A percentile compares a stretch with the other conserved stretches of the same genome.
Conservation (phyloP, 306 rosid genomes). For the Vigna reflexopilosa region DNA sequence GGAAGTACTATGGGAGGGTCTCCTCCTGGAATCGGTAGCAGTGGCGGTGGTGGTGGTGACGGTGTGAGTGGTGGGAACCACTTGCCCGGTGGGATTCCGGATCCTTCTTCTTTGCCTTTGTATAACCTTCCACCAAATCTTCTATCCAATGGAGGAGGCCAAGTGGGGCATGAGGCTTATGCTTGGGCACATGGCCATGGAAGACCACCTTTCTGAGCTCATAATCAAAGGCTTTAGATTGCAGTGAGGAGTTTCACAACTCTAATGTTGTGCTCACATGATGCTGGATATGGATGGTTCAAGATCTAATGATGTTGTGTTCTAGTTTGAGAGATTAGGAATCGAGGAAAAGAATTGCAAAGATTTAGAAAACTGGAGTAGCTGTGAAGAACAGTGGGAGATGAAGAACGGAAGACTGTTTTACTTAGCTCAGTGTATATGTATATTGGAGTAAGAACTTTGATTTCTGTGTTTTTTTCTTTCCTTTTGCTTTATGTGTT, state of each 20-base stretch:
- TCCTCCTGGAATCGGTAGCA: constrained; percentile 58
- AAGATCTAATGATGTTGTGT: constrained; percentile 20
- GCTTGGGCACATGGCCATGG: constrained; percentile 81
- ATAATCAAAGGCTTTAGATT: background rate
- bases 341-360: constrained; percentile 11
- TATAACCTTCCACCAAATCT: constrained; percentile 72
- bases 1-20: constrained; percentile 50
- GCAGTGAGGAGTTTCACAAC: background rate
- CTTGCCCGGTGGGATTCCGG: constrained; percentile 65
- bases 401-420: constrained; percentile 32
- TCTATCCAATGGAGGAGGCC: constrained; percentile 77
- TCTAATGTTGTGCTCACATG: background rate
- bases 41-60: constrained; percentile 4
- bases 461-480: constrained; percentile 25
- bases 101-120: constrained; percentile 66
- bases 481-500: constrained; percentile 42
- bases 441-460: constrained; percentile 53
- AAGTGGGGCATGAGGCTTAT: constrained; percentile 72
- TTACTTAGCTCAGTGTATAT: constrained; percentile 48
- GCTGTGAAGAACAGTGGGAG: constrained; percentile 16
- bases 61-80: constrained; percentile 38
- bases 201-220: constrained; percentile 60
- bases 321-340: constrained; percentile 23
- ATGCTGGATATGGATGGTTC: constrained; percentile 3
- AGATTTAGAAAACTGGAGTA: constrained; percentile 24